Evolutionary conservation across 805 yeast species (phyloP), one percentile per base, ranked within the genome.

Genomic region (Suhomyces vadensis): DNA sequence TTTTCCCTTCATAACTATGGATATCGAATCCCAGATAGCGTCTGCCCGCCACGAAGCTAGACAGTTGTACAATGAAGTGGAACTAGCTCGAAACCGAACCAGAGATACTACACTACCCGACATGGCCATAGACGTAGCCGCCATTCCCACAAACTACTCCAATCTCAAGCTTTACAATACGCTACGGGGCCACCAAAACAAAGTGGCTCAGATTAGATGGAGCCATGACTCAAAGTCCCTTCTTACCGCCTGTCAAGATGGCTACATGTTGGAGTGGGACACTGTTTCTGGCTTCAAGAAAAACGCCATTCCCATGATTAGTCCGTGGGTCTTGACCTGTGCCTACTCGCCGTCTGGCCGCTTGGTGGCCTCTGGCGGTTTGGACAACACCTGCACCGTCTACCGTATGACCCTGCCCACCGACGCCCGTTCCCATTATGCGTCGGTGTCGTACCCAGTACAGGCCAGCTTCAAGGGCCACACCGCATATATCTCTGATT

Each of bases 201-300:
- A 90, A 57, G 77, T 90, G 16, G 75, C 83, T 6, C 79, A 81
- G 46, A 68, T 86, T 45, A 71, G 79, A 41, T 87, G 96, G 95
- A 75, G 81, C 42, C 60, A 70, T 0, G 83, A 83, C 57, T 76
- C 86, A n/a, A 62, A 65, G 36, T 74, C 73, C 36, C 57, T 90
- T 2, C 62, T 89, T 6, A 79, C 89, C 39, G 89, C 88, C 0
- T 83, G 92, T 20, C 96, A 87, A 59, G 97, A 91, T 63, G 96
- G 96, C 2, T 85, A 80, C 57, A 71, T 89, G 71, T 71, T 91
- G 29, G 63, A 87, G 16, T 91, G 97, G 97, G 92, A 90, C 60
- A 74, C 88, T 0, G 67, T 75, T 3, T 77, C 87, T 0, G 91
- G 90, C 2, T 68, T 78, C 50, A 91, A 90, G 57, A 69, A 77